Evolutionary conservation across 1,284 basidiomycete genomes (phyloP).

Genomic region (Trichosporon faecale): DNA sequence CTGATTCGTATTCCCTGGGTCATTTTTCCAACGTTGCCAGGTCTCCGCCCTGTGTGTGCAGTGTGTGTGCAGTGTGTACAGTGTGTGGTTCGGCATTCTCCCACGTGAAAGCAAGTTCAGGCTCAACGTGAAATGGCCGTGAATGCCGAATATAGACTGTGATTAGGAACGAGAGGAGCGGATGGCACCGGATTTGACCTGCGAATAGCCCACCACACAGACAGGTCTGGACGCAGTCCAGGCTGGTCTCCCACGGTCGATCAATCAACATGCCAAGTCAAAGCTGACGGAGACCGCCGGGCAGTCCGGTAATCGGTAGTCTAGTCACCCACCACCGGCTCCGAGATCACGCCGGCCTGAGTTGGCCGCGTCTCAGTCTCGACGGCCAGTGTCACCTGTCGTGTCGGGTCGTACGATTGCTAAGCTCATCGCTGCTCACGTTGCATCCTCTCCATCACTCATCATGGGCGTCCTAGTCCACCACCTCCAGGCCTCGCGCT

Average conservation of each 20-base stretch:
- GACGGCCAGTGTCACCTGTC: no score
- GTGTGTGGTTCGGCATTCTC: not conserved
- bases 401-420: no score
- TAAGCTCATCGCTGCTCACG: not conserved
- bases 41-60: no score
- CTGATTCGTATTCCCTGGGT: not conserved
- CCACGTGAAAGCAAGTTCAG: not conserved
- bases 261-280: not conserved
- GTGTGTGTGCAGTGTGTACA: no score
- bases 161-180: not conserved
- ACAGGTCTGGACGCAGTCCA: not conserved
- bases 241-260: not conserved
- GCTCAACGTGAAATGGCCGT: not conserved
- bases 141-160: not conserved
- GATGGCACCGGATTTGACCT: not conserved
- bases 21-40: not conserved
- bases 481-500: constrained; percentile 42
- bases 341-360: not conserved
- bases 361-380: not conserved
- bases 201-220: not conserved
- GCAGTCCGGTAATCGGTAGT: not conserved
- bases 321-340: not conserved
- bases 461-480: constrained; percentile 29
- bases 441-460: not conserved
- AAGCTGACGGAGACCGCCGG: not conserved